A percentile compares a stretch with the other conserved stretches of the same genome.
Conservation (phyloP, 2,329 filamentous ascomycete genomes). For the Penicillium sp. region DNA sequence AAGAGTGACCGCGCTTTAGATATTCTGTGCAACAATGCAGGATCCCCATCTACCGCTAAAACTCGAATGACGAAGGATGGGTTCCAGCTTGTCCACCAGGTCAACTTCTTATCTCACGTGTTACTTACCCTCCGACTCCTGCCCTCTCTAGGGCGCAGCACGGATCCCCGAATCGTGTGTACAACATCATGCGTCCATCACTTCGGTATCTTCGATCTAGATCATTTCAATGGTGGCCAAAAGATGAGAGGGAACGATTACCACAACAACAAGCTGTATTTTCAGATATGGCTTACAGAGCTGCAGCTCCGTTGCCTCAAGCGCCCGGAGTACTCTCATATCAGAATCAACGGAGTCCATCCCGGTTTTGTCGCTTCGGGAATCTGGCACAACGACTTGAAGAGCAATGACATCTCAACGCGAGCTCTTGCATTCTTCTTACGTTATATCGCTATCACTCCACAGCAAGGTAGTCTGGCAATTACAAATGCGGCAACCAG, state of each 20-base stretch:
- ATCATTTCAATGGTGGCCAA: constrained; percentile 6
- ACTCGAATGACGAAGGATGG: constrained; percentile 12
- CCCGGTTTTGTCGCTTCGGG: constrained; percentile 16
- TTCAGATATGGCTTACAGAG: constrained; percentile 16
- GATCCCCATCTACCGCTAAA: not conserved
- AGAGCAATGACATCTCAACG: not conserved
- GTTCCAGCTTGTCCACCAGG: constrained; percentile 14
- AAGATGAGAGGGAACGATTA: constrained; percentile 9
- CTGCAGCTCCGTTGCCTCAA: constrained; percentile 13
- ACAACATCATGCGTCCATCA: constrained; percentile 17
- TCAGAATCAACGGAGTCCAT: constrained; percentile 17
- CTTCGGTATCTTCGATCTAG: constrained; percentile 11
- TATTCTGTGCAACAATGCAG: constrained; percentile 18
- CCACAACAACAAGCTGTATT: constrained; percentile 15
- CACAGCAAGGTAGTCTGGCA: constrained; percentile 11
- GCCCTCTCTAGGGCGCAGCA: constrained; percentile 13
- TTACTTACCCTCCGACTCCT: constrained; percentile 16
- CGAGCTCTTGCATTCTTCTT: not conserved
- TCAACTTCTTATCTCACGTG: constrained; percentile 9
- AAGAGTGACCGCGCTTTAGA: constrained; percentile 9
- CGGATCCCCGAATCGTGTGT: constrained; percentile 13
- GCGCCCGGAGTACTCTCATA: constrained; percentile 13
- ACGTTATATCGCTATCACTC: constrained; percentile 7
- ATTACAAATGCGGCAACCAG: constrained; percentile 9
- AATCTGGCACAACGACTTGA: constrained; percentile 10